Evolutionary conservation across 371 early-diverging fungal species (phyloP).

Genomic region (Mucor irregularis): DNA sequence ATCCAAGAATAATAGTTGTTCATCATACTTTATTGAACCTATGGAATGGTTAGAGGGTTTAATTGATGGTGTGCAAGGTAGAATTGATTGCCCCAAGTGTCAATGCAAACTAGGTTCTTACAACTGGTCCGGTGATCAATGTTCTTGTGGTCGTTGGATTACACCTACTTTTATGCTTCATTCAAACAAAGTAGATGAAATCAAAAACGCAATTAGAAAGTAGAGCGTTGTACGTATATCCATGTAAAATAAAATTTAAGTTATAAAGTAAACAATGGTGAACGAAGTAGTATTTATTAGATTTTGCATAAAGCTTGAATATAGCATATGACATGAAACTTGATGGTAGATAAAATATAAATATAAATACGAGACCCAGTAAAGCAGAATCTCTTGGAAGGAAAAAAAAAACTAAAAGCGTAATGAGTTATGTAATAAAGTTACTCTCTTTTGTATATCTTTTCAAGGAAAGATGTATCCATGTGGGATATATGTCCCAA

Average conservation of each 20-base stretch:
- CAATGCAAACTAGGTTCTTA: constrained; percentile 80
- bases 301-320: too few species aligned
- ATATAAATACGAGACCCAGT: too few species aligned
- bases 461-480: constrained; percentile 14
- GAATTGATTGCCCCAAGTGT: constrained; percentile 85
- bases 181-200: constrained; percentile 72
- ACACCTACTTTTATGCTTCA: constrained; percentile 85
- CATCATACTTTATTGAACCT: constrained; percentile 83
- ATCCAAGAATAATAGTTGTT: constrained; percentile 52
- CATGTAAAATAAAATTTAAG: too few species aligned
- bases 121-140: constrained; percentile 84
- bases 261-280: too few species aligned
- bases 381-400: too few species aligned
- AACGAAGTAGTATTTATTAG: too few species aligned
- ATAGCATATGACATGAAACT: too few species aligned
- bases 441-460: neutral
- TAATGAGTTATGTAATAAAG: too few species aligned
- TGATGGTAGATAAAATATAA: too few species aligned
- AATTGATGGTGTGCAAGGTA: constrained; percentile 65
- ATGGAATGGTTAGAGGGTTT: constrained; percentile 80
- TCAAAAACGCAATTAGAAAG: too few species aligned
- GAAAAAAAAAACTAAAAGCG: too few species aligned
- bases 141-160: constrained; percentile 88
- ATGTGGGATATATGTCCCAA: constrained; percentile 17
- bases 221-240: too few species aligned